phyloP scores from a whole-genome alignment of 2,329 filamentous ascomycete species.

The Rosellinia necatrix region DNA sequence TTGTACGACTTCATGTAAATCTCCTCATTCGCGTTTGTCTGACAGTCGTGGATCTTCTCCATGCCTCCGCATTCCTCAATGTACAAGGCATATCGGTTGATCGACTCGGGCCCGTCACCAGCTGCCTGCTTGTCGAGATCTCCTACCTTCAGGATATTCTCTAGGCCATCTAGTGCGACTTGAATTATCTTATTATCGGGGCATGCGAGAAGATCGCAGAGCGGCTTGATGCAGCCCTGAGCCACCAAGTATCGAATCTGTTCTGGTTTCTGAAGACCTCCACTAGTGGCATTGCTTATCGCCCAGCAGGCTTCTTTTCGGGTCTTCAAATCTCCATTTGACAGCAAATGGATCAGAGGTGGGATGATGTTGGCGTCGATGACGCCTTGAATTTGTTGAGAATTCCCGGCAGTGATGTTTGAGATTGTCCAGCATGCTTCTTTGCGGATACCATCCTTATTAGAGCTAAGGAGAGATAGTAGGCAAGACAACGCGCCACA shows the following conservation, averaged over 20 bases:
- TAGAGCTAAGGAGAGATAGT: constrained; percentile 91
- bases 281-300: constrained; percentile 97
- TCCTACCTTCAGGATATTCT: constrained; percentile 99
- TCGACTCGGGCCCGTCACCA: constrained; percentile 72
- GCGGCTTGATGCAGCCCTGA: constrained; percentile 94
- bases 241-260: constrained; percentile 95
- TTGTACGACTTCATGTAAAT: constrained; percentile 99
- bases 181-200: constrained; percentile 99
- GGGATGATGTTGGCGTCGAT: constrained; percentile 97
- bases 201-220: constrained; percentile 93
- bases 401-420: constrained; percentile 98
- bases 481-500: constrained; percentile 90
- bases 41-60: constrained; percentile 99
- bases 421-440: constrained; percentile 99
- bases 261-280: constrained; percentile 96
- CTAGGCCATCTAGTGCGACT: constrained; percentile 93
- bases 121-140: constrained; percentile 96
- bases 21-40: constrained; percentile 99
- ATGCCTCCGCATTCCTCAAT: constrained; percentile 99
- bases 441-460: constrained; percentile 98
- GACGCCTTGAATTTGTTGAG: constrained; percentile 94
- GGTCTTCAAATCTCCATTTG: constrained; percentile 98
- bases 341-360: constrained; percentile 91
- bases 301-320: constrained; percentile 99
- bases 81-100: constrained; percentile 97